Evolutionary conservation across 192 early-diverging fungal species (phyloP).

Genomic region (Backusella psychrophila): DNA sequence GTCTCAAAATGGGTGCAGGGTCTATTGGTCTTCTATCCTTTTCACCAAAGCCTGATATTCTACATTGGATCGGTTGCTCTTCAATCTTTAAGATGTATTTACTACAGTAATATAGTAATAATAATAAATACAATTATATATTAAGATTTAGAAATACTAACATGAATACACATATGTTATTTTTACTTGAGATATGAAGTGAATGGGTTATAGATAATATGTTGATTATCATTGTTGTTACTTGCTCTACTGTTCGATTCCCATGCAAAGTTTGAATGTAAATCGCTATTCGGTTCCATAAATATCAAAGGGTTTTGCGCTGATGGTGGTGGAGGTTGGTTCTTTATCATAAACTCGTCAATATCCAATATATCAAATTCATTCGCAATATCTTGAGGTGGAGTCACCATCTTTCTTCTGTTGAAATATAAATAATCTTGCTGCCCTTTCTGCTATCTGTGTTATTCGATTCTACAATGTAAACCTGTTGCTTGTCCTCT

Average conservation of each 20-base stretch:
- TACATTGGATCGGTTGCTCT: conserved; percentile 71
- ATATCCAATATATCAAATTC: conserved; percentile 1
- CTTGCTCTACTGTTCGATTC: not conserved
- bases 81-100: conserved; percentile 58
- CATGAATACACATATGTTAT: not conserved
- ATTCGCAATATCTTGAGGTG: not conserved
- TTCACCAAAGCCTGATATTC: conserved; percentile 82
- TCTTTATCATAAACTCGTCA: not conserved
- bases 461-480: not conserved
- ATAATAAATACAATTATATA: not conserved
- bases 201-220: not conserved
- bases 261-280: not conserved
- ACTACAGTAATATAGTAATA: conserved; percentile 33
- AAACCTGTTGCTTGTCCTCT: not conserved
- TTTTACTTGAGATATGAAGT: conserved; percentile 1
- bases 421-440: not conserved
- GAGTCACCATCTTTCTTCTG: not conserved
- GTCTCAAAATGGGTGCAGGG: conserved; percentile 73
- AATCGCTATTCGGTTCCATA: not conserved
- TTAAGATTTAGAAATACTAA: not conserved
- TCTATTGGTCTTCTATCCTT: conserved; percentile 79
- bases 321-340: not conserved
- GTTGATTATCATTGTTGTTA: not conserved
- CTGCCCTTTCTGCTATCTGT: not conserved
- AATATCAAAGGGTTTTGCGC: not conserved